Conservation (phyloP, 2,329 filamentous ascomycete genomes). For the Davidsoniella eucalypti region DNA sequence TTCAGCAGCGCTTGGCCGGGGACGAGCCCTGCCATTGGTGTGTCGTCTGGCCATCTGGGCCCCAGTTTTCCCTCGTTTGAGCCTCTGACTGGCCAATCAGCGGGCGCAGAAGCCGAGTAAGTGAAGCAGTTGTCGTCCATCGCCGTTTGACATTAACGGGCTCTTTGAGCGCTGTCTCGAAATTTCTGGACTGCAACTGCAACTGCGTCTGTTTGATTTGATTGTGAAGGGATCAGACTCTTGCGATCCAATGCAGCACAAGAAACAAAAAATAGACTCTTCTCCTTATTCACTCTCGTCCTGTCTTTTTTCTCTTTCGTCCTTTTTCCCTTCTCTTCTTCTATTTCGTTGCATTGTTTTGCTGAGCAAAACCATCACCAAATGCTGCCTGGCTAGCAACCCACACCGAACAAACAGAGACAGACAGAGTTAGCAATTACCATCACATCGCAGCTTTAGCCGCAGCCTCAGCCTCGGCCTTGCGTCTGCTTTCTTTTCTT, state of each 20-base stretch:
- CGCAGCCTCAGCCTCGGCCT: not conserved
- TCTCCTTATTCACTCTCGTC: not conserved
- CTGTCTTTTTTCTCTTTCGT: conserved; percentile 1
- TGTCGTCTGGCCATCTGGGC: conserved; percentile 2
- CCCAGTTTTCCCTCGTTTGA: conserved; percentile 2
- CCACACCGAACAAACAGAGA: too few relatives aligned
- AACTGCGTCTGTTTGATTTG: not conserved
- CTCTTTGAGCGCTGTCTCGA: not conserved
- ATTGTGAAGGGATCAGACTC: not conserved
- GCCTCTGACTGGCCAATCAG: conserved; percentile 1
- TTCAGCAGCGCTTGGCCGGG: conserved; percentile 1
- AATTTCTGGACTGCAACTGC: not conserved
- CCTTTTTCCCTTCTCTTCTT: not conserved
- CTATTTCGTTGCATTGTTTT: not conserved
- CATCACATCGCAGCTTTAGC: not conserved
- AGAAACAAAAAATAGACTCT: not conserved
- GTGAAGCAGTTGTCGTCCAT: conserved; percentile 5
- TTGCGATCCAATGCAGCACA: too few relatives aligned
- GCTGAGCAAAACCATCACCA: conserved; percentile 1
- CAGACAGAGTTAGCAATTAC: not conserved
- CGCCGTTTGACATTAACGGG: conserved; percentile 1
- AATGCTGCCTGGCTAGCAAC: too few relatives aligned
- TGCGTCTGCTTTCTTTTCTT: not conserved
- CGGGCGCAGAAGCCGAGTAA: not conserved
- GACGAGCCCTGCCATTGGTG: conserved; percentile 1